Base-by-base conservation (phyloP, 257 asterid species). In the Nicotiana attenuata region DNA sequence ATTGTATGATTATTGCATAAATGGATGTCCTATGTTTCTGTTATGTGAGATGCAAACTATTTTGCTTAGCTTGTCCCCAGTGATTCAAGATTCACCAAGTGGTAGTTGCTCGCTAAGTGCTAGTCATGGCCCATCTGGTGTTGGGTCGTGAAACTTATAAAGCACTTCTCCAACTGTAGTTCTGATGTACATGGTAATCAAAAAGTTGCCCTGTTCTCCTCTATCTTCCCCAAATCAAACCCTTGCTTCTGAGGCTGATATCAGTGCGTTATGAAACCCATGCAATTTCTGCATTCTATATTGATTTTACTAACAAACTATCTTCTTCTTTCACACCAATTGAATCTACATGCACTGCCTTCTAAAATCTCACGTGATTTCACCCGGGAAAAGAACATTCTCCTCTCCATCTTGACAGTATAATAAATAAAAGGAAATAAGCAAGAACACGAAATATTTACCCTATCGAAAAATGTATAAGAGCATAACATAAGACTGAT, bases 361-460 rank as follows among this genome's bases (percentile, higher is more conserved):
- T 63, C 82, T 63, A 38, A 22, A 79, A 60, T 24, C 76, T 41
- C 57, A 28, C 33, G 19, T 35, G 77, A 68, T 68, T 19, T 68
- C 56, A 68, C 19, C 11, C 7, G 24, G 77, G 77, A 35, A 68
- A 68, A 68, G 55, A 35, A 38, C 56, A 68, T 68, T 35, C 29
- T 68, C 77, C 55, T 68, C 55, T 68, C 77, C 77, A 35, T 35
- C 19, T 68, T 68, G 77, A 35, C 55, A 68, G 1, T 68, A 68
- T 10, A 68, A 38, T 35, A 53, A 68, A 68, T 35, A 68, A 35
- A 47, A 68, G 31, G 55, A 35, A 33, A 35, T 35, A n/a, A 35
- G 77, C 10, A 68, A 19, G 55, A 68, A 35, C 56, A 68, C 10
- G 15, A 68, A 19, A 68, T 11, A 35, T n/a, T 68, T 19, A 38